Percentiles rank a stretch among this genome's conserved stretches.
Conservation (phyloP, 352 stramenopile genomes). For the Globisporangium heterothallicum region DNA sequence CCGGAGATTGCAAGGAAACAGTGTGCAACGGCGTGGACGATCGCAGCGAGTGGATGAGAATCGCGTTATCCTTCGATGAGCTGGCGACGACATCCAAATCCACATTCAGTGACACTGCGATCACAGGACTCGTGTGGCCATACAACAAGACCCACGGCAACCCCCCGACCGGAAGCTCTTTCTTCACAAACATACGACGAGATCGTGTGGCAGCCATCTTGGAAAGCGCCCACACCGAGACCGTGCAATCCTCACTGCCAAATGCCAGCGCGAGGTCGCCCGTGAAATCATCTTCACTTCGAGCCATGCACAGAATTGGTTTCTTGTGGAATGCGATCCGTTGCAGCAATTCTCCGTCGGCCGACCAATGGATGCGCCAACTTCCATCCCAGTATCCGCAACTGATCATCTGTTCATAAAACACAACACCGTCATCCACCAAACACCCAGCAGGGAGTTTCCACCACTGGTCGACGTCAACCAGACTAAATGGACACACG, state of each 20-base stretch:
- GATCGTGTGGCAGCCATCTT: constrained; percentile 74
- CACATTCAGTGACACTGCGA: constrained; percentile 76
- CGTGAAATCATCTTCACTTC: constrained; percentile 82
- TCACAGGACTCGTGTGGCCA: constrained; percentile 71
- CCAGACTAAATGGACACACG: constrained; percentile 70
- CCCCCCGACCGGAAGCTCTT: constrained; percentile 71
- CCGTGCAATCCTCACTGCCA: constrained; percentile 80
- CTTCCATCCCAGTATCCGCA: constrained; percentile 86
- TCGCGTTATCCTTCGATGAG: constrained; percentile 65
- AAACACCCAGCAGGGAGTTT: constrained; percentile 69
- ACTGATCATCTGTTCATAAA: constrained; percentile 89
- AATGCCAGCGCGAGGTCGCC: constrained; percentile 79
- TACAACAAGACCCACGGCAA: constrained; percentile 77
- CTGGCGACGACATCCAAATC: constrained; percentile 81
- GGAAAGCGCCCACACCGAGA: constrained; percentile 82
- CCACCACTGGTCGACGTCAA: constrained; percentile 85
- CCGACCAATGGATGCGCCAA: constrained; percentile 85
- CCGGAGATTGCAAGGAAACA: constrained; percentile 51
- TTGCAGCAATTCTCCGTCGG: constrained; percentile 77
- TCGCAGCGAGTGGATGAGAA: constrained; percentile 74
- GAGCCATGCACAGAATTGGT: constrained; percentile 80
- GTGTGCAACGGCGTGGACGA: constrained; percentile 68
- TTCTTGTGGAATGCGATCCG: constrained; percentile 88
- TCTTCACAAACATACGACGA: constrained; percentile 82
- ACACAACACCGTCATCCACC: constrained; percentile 74